Evolutionary conservation across 225 moss, liverwort and hornwort species (phyloP), one percentile per base, ranked within the genome.

Genomic region (Straminergon stramineum): DNA sequence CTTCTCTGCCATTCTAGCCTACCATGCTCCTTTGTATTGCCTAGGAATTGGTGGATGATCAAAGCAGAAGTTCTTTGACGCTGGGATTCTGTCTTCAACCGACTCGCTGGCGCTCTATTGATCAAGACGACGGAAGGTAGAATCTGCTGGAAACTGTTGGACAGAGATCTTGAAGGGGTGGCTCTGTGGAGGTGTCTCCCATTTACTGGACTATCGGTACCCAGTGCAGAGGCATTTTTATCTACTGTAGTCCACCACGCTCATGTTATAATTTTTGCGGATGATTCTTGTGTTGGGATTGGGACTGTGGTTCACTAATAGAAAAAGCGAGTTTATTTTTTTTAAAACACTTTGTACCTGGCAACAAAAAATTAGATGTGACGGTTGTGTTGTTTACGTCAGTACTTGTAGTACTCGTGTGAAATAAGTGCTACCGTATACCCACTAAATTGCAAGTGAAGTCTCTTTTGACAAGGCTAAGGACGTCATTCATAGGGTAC

Each of bases 191-290:
- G 39, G 51, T 82, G 16, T 58, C 57, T 58, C 51, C 79, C 87
- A 81, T 60, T 69, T 71, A 68, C 88, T 82, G 82, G 68, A 73
- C 35, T 86, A 34, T 52, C 75, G 32, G 37, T 37, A 56, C 70
- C 75, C 48, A 90, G 65, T 90, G n/a, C 77, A 65, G 73, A 86
- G 86, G 83, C 86, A 70, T 87, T 58, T 58, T 62, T 62, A 37
- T 17, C 43, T 89, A 55, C 21, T 63, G 17, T 51, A n/a, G 73
- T 83, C 90, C 88, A 68, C 89, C 68, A 67, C 80, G 82, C 89
- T 75, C 84, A 60, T 91, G 89, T 81, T 82, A 52, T 78, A 83
- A 93, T 91, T 91, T 67, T 91, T 90, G 79, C 87, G 89, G 88
- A 88, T 90, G 77, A 53, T 53, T 77, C 53, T 53, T 77, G 82